Conservation (phyloP, 345 rosid species). For the Heritiera fomes region DNA sequence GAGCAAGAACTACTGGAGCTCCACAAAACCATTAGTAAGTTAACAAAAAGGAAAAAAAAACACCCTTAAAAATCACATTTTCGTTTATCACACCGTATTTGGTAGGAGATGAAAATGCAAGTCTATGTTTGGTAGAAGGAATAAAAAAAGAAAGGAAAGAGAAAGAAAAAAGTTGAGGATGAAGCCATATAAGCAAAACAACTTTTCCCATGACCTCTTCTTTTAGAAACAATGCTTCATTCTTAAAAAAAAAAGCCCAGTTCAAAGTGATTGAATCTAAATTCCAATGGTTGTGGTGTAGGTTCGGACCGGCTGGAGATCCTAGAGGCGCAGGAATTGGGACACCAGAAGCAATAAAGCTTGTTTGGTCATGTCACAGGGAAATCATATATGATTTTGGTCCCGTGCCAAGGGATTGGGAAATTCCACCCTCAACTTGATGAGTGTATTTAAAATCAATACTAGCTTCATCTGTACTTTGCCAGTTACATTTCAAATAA, state of each 20-base stretch:
- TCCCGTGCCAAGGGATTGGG: constrained; percentile 76
- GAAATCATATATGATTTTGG: constrained; percentile 90
- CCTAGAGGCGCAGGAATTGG: constrained; percentile 99
- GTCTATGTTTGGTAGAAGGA: background rate
- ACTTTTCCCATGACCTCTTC: too few relatives aligned
- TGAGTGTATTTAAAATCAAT: background rate
- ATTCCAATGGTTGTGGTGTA: constrained; percentile 26
- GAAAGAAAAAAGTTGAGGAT: background rate
- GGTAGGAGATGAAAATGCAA: background rate
- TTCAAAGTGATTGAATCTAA: background rate
- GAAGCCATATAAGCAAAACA: too few relatives aligned
- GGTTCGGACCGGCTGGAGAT: constrained; percentile 99
- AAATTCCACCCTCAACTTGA: constrained; percentile 77
- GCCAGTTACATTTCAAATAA: too few relatives aligned
- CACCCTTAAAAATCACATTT: too few relatives aligned
- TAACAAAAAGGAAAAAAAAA: background rate
- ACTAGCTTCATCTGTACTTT: background rate
- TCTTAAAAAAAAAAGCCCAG: background rate
- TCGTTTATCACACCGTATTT: background rate
- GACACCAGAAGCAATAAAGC: constrained; percentile 95
- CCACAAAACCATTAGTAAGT: constrained; percentile 96
- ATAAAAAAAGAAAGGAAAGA: background rate
- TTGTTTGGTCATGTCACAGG: constrained; percentile 98
- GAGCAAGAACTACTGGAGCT: constrained; percentile 98
- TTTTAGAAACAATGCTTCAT: background rate